Base-by-base conservation (phyloP, 164 flowering plant genomes). In the Aristolochia contorta region DNA sequence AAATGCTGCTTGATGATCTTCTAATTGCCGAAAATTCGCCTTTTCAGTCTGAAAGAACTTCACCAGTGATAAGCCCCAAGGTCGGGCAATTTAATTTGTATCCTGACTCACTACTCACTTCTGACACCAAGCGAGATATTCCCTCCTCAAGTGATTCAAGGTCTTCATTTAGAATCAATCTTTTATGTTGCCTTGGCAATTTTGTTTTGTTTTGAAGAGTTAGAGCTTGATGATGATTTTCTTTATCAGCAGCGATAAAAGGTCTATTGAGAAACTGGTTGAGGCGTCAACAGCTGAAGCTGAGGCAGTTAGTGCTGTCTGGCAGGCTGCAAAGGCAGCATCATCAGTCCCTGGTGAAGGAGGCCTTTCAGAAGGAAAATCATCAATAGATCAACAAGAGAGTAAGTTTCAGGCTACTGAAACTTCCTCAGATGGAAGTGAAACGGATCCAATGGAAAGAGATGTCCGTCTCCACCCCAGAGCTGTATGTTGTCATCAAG, bases 281-380 rank as follows among this genome's bases (percentile, higher is more conserved):
- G 85, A 85, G 72, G 88, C 87, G 49, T 94, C 97, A 61, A 83
- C 97, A 68, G 99, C 99, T 60, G 99, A 94, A 82, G 97, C 97
- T 54, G 96, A 89, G 71, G 97, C 89, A 62, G 93, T 84, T 51
- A 78, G 68, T 75, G 87, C 96, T 67, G 93, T 84, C 61, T 91
- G 95, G 95, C 85, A 85, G 75, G 95, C 96, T 73, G 86, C 78
- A 43, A 89, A 83, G 77, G 81, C 85, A 60, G 78, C 86, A 68
- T 82, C 90, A 60, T 62, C 78, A 18, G 56, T 64, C 56, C 69
- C 83, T 55, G 69, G 67, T 16, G 89, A 79, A 66, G 87, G 70
- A 10, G 59, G 27, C 23, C 41, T 13, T 47, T 54, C 53, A 27
- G 69, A 66, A 27, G 64, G 53, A 5, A 60, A 47, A 65, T 61